Evolutionary conservation across 163 green algal species (phyloP).

Genomic region (Volvox carteri): DNA sequence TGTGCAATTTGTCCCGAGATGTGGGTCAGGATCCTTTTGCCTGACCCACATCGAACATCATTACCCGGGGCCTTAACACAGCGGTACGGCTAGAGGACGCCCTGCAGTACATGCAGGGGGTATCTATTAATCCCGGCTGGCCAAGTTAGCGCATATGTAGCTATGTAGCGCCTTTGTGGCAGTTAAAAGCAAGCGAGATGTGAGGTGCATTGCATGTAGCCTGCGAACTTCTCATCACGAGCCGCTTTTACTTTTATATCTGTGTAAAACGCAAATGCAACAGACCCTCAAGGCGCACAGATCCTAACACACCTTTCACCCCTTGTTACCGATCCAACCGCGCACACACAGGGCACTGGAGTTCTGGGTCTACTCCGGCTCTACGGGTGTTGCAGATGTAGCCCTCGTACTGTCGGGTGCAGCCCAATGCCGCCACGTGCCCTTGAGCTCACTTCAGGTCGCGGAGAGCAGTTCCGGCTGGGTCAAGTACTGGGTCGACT

Average conservation of each 20-base stretch:
- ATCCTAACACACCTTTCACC: not conserved
- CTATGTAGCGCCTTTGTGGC: not conserved
- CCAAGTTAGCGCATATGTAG: no score
- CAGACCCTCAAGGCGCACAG: no score
- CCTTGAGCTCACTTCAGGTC: not conserved
- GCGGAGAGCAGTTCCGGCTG: conserved; percentile 5
- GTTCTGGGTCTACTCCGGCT: conserved; percentile 28
- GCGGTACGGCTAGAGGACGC: no score
- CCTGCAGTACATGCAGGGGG: not conserved
- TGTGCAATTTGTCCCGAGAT: not conserved
- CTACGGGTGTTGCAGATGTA: not conserved
- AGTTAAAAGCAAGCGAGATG: not conserved
- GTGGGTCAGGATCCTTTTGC: not conserved
- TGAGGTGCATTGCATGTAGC: not conserved
- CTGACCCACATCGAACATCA: not conserved
- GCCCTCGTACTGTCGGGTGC: not conserved
- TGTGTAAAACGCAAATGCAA: not conserved
- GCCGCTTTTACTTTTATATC: not conserved
- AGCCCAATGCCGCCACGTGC: conserved; percentile 2
- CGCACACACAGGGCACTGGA: not conserved
- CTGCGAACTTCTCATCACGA: not conserved
- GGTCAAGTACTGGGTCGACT: conserved; percentile 12
- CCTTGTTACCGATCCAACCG: not conserved
- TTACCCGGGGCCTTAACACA: not conserved
- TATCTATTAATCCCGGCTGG: not conserved